phyloP scores from a whole-genome alignment of 306 rosid genomes.

The Pyrus betulifolia region DNA sequence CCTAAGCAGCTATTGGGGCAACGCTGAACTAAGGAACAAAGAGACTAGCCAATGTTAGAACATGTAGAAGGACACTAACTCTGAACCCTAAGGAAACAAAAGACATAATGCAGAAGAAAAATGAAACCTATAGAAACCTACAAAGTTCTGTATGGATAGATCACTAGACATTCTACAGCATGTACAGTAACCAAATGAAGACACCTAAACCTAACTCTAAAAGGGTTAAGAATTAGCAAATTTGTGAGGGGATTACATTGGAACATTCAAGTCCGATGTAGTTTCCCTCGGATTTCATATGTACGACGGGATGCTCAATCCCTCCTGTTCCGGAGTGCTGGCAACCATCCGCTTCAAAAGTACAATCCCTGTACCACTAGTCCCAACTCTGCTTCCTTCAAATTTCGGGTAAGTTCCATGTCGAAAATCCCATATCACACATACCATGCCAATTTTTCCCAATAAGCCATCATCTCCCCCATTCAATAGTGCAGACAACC shows the following conservation, averaged over 20 bases:
- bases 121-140: slow-evolving; percentile 17
- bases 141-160: slow-evolving; percentile 2
- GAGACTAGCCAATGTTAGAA: not conserved
- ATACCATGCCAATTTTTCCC: not conserved
- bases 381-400: slow-evolving; percentile 20
- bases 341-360: slow-evolving; percentile 10
- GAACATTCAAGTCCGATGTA: slow-evolving; percentile 14
- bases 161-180: slow-evolving; percentile 9
- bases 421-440: not conserved
- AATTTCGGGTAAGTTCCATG: slow-evolving; percentile 11
- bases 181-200: slow-evolving; percentile 4
- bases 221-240: not conserved
- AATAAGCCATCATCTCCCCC: slow-evolving; percentile 1
- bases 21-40: not conserved
- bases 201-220: slow-evolving; percentile 1
- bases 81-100: not conserved
- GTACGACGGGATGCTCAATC: slow-evolving; percentile 16
- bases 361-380: not conserved
- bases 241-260: not conserved
- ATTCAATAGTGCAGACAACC: slow-evolving; percentile 7
- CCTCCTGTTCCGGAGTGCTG: slow-evolving; percentile 20
- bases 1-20: slow-evolving; percentile 6
- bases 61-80: not conserved
- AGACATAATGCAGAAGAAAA: not conserved
- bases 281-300: slow-evolving; percentile 26